Evolutionary conservation across 176 grass and related monocot species (phyloP).

Genomic region (Miscanthus lutarioriparius): DNA sequence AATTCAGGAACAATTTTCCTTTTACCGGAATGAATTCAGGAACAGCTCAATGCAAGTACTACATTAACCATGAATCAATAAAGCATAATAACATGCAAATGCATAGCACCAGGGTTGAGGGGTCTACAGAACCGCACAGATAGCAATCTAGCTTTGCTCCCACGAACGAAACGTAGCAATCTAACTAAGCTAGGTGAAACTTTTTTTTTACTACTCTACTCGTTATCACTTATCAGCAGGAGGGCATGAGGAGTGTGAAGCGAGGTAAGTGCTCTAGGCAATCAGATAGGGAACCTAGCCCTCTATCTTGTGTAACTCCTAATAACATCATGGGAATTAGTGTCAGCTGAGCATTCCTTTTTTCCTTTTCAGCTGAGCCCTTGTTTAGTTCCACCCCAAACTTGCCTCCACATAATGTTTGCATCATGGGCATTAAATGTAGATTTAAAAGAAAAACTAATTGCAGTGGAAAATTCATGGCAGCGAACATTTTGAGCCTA

Average conservation of each 20-base stretch:
- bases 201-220: not conserved
- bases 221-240: not conserved
- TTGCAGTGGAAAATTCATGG: too few relatives aligned
- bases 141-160: not conserved
- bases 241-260: not conserved
- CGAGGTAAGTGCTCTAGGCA: conserved; percentile 39
- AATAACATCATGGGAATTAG: conserved; percentile 19
- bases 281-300: conserved; percentile 34
- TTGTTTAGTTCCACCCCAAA: too few relatives aligned
- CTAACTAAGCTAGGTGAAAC: not conserved
- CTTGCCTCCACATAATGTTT: too few relatives aligned
- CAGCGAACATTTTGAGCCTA: too few relatives aligned
- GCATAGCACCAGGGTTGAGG: not conserved
- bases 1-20: not conserved
- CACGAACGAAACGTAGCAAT: not conserved
- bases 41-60: not conserved
- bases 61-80: not conserved
- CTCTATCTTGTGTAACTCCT: not conserved
- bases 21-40: not conserved
- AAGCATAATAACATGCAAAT: not conserved
- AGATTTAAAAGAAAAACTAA: too few relatives aligned
- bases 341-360: conserved; percentile 2
- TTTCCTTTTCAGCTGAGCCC: conserved; percentile 13
- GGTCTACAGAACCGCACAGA: not conserved
- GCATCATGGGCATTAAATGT: too few relatives aligned